Conservation (phyloP, 148 eudicot genomes). For the Dianthus caryophyllus region DNA sequence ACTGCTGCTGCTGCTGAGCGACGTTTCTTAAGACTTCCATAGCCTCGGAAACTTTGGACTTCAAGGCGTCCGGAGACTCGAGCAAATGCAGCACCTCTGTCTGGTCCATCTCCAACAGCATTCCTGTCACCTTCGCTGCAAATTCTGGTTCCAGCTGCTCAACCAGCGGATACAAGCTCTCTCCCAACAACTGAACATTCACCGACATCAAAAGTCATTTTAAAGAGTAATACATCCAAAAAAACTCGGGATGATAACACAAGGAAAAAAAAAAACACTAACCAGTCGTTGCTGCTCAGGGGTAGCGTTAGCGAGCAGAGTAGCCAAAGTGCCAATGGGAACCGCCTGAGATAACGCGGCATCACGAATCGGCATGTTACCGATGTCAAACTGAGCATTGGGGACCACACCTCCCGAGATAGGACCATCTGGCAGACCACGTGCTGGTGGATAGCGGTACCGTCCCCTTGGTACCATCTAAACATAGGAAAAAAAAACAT, state of each 20-base stretch:
- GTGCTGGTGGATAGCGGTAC: constrained; percentile 51
- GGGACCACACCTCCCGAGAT: constrained; percentile 53
- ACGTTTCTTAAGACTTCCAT: constrained; percentile 69
- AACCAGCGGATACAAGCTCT: constrained; percentile 70
- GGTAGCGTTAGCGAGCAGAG: constrained; percentile 71
- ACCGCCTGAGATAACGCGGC: constrained; percentile 46
- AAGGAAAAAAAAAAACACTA: constrained; percentile 17
- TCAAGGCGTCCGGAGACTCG: constrained; percentile 71
- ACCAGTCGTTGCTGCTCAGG: constrained; percentile 77
- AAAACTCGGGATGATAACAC: background rate
- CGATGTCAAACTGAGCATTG: constrained; percentile 52
- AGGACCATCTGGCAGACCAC: constrained; percentile 49
- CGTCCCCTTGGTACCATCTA: constrained; percentile 80
- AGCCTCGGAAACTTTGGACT: constrained; percentile 75
- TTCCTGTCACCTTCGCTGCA: constrained; percentile 81
- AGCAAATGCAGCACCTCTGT: constrained; percentile 66
- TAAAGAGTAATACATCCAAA: background rate
- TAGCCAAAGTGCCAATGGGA: constrained; percentile 63
- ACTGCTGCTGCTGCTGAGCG: constrained; percentile 53
- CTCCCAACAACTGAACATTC: constrained; percentile 59
- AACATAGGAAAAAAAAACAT: constrained; percentile 1
- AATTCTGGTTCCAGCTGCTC: constrained; percentile 70
- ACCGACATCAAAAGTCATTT: background rate
- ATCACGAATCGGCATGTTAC: constrained; percentile 57
- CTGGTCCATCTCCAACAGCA: constrained; percentile 86